Conservation (phyloP, 176 grass and related monocot species). For the Eragrostis curvula region DNA sequence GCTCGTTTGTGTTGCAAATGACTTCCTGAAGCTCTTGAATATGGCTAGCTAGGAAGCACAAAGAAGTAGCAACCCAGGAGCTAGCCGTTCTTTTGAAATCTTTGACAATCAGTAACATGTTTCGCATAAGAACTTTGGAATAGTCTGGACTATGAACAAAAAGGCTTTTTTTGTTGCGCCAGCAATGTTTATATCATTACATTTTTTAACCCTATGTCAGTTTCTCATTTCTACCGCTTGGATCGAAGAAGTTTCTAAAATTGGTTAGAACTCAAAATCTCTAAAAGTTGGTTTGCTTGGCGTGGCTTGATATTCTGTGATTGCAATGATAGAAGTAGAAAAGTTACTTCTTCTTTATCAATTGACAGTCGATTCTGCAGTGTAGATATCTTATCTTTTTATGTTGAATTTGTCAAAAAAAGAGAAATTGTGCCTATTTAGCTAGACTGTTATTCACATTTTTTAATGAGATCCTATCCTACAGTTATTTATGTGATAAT, state of each 20-base stretch:
- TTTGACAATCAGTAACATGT: neutral
- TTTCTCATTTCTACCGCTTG: neutral
- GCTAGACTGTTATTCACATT: neutral
- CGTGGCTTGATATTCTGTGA: neutral
- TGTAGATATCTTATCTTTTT: neutral
- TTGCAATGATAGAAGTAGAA: neutral
- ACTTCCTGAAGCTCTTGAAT: neutral
- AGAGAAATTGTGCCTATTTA: too few species aligned
- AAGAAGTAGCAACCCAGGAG: neutral
- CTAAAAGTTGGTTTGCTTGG: neutral
- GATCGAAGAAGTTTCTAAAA: too few species aligned
- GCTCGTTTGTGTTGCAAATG: neutral
- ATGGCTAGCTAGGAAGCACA: neutral
- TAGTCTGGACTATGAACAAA: neutral
- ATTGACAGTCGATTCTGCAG: neutral
- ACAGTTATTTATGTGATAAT: neutral
- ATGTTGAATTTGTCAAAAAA: neutral
- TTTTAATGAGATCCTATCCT: conserved; percentile 6
- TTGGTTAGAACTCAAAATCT: too few species aligned
- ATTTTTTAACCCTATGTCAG: neutral
- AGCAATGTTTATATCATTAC: neutral
- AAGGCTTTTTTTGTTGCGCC: neutral
- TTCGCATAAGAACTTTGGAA: neutral
- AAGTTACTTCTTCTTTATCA: neutral
- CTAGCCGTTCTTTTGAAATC: neutral